These are phyloP conservation scores for Neopestalotiopsis sp. DNA, from an alignment of 2,329 filamentous ascomycete species.

Conservation along the genomic window DNA sequence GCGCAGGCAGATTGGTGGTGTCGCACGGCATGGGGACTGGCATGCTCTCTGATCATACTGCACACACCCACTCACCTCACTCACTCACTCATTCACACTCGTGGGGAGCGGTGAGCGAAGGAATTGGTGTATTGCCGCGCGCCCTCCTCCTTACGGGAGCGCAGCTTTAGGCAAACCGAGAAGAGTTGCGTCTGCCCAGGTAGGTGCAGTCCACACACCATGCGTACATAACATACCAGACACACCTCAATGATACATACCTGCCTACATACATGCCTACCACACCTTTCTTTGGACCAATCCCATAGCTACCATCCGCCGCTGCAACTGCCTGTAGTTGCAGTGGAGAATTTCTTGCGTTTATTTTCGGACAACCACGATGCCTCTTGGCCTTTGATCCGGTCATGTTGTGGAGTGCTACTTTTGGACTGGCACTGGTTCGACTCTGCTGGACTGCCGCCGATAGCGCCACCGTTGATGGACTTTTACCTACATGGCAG, in stretches of 20 bases:
- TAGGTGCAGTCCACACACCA: too few species aligned
- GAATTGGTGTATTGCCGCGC: slow-evolving; percentile 3
- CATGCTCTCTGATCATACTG: neutral
- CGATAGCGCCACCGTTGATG: neutral
- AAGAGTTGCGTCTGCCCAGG: neutral
- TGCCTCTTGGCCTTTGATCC: neutral
- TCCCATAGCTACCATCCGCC: neutral
- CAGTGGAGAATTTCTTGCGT: slow-evolving; percentile 8
- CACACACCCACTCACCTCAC: too few species aligned
- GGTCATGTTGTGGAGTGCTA: neutral
- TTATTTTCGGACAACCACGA: slow-evolving; percentile 1
- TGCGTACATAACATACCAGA: neutral
- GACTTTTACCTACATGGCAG: neutral
- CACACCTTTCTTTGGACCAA: neutral
- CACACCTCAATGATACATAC: neutral
- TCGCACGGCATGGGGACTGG: slow-evolving; percentile 4
- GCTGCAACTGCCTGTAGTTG: neutral
- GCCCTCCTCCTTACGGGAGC: neutral
- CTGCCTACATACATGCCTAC: neutral
- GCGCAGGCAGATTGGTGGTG: neutral
- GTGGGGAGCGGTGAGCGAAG: slow-evolving; percentile 8
- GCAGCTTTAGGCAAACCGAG: slow-evolving; percentile 16
- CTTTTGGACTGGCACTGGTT: neutral
- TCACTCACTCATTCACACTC: neutral
- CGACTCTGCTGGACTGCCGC: neutral